Base-by-base conservation (phyloP, 345 rosid genomes). In the Passiflora organensis region DNA sequence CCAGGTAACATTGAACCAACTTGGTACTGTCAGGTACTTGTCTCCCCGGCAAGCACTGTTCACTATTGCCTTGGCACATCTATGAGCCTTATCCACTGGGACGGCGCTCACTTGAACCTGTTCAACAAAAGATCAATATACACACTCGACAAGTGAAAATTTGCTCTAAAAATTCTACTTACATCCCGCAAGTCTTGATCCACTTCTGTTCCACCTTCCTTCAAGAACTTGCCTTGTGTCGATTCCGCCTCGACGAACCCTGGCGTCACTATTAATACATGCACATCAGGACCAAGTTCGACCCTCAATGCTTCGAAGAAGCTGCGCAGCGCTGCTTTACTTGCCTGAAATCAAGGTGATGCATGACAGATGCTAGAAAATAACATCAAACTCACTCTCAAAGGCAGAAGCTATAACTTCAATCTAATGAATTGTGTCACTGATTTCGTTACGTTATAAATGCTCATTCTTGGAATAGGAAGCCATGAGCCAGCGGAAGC, bases 401-500 rank as follows among this genome's bases (percentile, higher is more conserved):
- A 13, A 10, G 25, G 9, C 43, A 19, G 8, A 28, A 10, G 23
- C 13, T 1, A 13, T 21, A 4, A 1, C 8, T 48, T 21, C 6
- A 1, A 6, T 2, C n/a, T 16, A 1, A 47, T 21, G 51, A 18
- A 18, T 18, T 18, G 19, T 47, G 23, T 5, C 1, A 10, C 11
- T 20, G 10, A 19, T 21, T 13, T 21, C 3, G 73, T 65, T 58
- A 78, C 84, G 36, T 63, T 34, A 59, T 82, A 82, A 39, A 73
- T 4, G 60, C 66, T 64, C 17, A 39, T 42, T 21, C 56, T 25
- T 18, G 82, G 74, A 9, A 28, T 32, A 24, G 68, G 38, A 23
- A 70, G 10, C 67, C 63, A 60, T 44, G 47, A 59, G n/a, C 38
- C 2, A 34, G 0, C n/a, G n/a, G 78, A 77, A 15, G 67, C 23